phyloP scores from a whole-genome alignment of 495 filamentous ascomycete genomes.

The Penicillium pulvis region DNA sequence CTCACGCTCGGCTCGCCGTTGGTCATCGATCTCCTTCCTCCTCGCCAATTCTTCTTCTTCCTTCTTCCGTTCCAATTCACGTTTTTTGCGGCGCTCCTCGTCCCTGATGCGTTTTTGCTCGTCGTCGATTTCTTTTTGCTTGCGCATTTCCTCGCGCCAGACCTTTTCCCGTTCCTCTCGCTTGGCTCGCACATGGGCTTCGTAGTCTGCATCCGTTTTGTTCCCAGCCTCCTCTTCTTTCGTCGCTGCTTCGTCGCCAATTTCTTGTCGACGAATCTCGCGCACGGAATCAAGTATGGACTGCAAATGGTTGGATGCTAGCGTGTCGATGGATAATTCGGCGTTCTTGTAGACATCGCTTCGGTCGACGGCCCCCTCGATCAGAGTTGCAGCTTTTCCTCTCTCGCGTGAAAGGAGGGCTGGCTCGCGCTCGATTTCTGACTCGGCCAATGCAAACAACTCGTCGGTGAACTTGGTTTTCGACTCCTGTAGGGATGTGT shows the following conservation, averaged over 20 bases:
- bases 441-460: constrained; percentile 71
- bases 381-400: constrained; percentile 76
- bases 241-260: constrained; percentile 70
- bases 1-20: constrained; percentile 60
- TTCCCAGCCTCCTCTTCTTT: constrained; percentile 69
- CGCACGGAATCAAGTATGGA: constrained; percentile 68
- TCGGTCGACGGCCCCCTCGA: constrained; percentile 85
- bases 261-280: constrained; percentile 67
- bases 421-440: constrained; percentile 80
- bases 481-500: constrained; percentile 55
- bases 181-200: constrained; percentile 66
- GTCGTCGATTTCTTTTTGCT: constrained; percentile 63
- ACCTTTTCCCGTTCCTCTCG: constrained; percentile 64
- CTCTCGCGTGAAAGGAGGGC: constrained; percentile 74
- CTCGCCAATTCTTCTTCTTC: constrained; percentile 60
- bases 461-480: constrained; percentile 66
- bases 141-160: constrained; percentile 63
- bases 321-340: constrained; percentile 62
- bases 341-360: constrained; percentile 78
- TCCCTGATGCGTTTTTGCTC: constrained; percentile 64
- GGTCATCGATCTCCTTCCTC: constrained; percentile 50
- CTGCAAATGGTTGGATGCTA: constrained; percentile 65
- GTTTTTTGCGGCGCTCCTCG: constrained; percentile 66
- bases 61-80: constrained; percentile 61
- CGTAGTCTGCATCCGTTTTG: constrained; percentile 84